These are phyloP conservation scores for Blastobotrys buckinghamii DNA, from an alignment of 1,139 yeast species.

Conservation along the genomic window DNA sequence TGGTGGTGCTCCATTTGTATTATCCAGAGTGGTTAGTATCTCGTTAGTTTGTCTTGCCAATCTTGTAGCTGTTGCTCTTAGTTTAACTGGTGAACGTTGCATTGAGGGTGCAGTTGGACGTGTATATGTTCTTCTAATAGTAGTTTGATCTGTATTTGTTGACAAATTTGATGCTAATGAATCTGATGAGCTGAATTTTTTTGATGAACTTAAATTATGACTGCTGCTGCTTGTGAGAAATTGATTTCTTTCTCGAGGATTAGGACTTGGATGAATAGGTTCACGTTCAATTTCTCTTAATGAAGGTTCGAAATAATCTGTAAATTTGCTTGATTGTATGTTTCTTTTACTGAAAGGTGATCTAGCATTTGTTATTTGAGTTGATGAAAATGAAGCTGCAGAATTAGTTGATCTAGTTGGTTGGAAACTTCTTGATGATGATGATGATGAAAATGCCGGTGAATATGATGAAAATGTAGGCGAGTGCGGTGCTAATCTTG, in stretches of 20 bases:
- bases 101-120: neutral
- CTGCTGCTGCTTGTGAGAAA: neutral
- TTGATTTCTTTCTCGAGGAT: too few relatives aligned
- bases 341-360: conserved; percentile 5
- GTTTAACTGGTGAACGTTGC: conserved; percentile 13
- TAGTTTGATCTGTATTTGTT: conserved; percentile 7
- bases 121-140: conserved; percentile 6
- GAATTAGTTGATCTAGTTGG: conserved; percentile 1
- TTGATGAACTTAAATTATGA: conserved; percentile 3
- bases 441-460: neutral
- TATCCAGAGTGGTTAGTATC: conserved; percentile 3
- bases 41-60: conserved; percentile 13
- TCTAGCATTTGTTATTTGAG: neutral
- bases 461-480: too few relatives aligned
- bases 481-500: neutral
- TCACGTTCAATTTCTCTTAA: neutral
- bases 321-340: neutral
- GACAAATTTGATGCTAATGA: conserved; percentile 9
- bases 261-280: neutral
- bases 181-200: conserved; percentile 5
- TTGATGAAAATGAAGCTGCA: neutral
- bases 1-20: neutral
- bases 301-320: neutral
- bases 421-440: neutral
- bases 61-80: conserved; percentile 12